Evolutionary conservation across 352 stramenopile genomes (phyloP).

Genomic region (Phytophthora podocarpi): DNA sequence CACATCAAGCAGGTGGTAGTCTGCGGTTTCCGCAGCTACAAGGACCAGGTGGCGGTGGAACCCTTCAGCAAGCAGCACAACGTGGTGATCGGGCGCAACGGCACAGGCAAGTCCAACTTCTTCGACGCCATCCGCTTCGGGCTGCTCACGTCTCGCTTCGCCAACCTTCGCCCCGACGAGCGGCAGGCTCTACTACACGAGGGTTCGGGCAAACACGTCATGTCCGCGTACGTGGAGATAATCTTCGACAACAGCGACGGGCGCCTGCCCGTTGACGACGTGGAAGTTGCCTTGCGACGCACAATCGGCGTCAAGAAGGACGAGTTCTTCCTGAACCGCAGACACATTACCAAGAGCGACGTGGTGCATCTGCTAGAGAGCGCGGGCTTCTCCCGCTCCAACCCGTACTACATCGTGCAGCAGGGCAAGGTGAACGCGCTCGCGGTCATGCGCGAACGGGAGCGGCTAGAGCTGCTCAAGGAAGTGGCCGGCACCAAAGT

Average conservation of each 20-base stretch:
- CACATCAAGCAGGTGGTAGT: slow-evolving; percentile 98
- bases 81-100: slow-evolving; percentile 98
- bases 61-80: slow-evolving; percentile 96
- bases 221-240: slow-evolving; percentile 99
- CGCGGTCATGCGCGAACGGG: slow-evolving; percentile 97
- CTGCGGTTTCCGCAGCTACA: slow-evolving; percentile 95
- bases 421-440: slow-evolving; percentile 99
- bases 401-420: slow-evolving; percentile 99
- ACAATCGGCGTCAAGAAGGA: slow-evolving; percentile 99
- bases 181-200: slow-evolving; percentile 96
- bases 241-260: slow-evolving; percentile 99
- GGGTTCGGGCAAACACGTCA: slow-evolving; percentile 93
- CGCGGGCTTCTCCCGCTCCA: slow-evolving; percentile 98
- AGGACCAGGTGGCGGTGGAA: slow-evolving; percentile 89
- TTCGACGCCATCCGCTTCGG: slow-evolving; percentile 99
- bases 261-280: slow-evolving; percentile 91
- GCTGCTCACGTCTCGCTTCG: slow-evolving; percentile 93
- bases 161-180: slow-evolving; percentile 92
- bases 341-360: slow-evolving; percentile 98
- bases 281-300: slow-evolving; percentile 96
- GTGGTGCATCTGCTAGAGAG: slow-evolving; percentile 98
- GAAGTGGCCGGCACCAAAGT: slow-evolving; percentile 98
- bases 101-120: slow-evolving; percentile 97
- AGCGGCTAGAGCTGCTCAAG: slow-evolving; percentile 98
- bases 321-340: slow-evolving; percentile 99